A percentile compares a stretch with the other conserved stretches of the same genome.
Conservation (phyloP, 2,329 filamentous ascomycete genomes). For the Pseudocercospora fijiensis region DNA sequence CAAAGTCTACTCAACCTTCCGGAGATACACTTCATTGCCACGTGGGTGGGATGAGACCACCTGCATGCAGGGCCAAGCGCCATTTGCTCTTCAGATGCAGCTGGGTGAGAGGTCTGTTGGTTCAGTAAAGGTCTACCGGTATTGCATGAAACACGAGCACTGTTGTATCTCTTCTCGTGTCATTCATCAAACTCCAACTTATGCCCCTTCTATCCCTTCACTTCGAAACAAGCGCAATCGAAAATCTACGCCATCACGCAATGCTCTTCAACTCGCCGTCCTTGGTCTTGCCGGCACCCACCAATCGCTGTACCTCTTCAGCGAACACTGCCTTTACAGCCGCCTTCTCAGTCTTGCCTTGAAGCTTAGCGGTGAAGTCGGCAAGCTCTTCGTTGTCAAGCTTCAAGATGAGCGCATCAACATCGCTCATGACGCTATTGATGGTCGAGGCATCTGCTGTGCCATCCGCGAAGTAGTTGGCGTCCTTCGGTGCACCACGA, state of each 20-base stretch:
- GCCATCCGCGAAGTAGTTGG: slow-evolving; percentile 81
- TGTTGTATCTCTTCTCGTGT: not conserved
- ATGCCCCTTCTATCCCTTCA: not conserved
- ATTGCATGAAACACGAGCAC: not conserved
- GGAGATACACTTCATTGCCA: slow-evolving; percentile 4
- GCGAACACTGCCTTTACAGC: slow-evolving; percentile 85
- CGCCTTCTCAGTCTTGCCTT: slow-evolving; percentile 70
- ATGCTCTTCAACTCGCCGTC: slow-evolving; percentile 72
- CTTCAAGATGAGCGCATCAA: slow-evolving; percentile 83
- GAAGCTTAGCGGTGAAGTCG: slow-evolving; percentile 75
- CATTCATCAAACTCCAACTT: not conserved
- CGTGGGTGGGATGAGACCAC: not conserved
- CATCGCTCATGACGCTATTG: slow-evolving; percentile 77
- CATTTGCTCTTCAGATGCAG: not conserved
- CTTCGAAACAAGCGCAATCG: not conserved
- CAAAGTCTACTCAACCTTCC: not conserved
- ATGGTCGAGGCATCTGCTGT: slow-evolving; percentile 76
- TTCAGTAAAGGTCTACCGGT: not conserved
- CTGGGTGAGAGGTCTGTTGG: not conserved
- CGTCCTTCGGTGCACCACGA: slow-evolving; percentile 90
- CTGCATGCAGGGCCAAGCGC: slow-evolving; percentile 1
- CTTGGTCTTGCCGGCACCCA: slow-evolving; percentile 81
- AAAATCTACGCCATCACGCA: too few species aligned
- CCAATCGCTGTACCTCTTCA: slow-evolving; percentile 73
- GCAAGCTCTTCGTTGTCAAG: slow-evolving; percentile 90